A percentile compares a stretch with the other conserved stretches of the same genome.
Conservation (phyloP, 495 filamentous ascomycete species). For the Neurospora tetraspora region DNA sequence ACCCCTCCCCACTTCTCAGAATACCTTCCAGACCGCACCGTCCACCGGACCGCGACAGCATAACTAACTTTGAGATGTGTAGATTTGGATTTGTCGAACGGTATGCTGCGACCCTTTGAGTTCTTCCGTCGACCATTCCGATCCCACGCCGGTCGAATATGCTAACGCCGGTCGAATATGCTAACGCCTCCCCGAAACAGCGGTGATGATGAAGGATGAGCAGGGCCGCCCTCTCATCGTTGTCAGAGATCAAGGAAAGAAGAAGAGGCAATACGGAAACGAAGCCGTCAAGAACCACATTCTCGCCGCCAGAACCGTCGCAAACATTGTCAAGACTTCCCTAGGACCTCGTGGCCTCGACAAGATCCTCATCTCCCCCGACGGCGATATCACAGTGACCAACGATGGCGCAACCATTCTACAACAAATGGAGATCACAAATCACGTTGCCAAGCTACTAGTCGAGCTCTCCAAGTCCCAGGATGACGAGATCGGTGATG, state of each 20-base stretch:
- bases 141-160: neutral
- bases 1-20: neutral
- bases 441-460: constrained; percentile 93
- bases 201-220: constrained; percentile 67
- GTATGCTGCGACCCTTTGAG: constrained; percentile 20
- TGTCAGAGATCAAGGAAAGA: constrained; percentile 96
- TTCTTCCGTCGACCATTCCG: neutral
- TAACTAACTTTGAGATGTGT: constrained; percentile 18
- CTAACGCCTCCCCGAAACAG: constrained; percentile 17
- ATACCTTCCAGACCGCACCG: neutral
- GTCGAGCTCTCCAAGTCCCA: constrained; percentile 99
- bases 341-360: constrained; percentile 92
- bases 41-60: constrained; percentile 1
- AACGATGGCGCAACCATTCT: constrained; percentile 98
- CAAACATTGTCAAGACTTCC: constrained; percentile 95
- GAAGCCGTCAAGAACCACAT: constrained; percentile 98
- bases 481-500: constrained; percentile 98
- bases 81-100: constrained; percentile 44
- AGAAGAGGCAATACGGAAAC: constrained; percentile 91
- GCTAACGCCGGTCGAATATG: neutral
- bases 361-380: constrained; percentile 98
- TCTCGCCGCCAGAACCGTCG: constrained; percentile 87
- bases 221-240: constrained; percentile 95
- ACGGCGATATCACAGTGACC: constrained; percentile 98
- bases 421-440: constrained; percentile 97